Evolutionary conservation across 495 filamentous ascomycete genomes (phyloP).

Genomic region (Usnea hakonensis): DNA sequence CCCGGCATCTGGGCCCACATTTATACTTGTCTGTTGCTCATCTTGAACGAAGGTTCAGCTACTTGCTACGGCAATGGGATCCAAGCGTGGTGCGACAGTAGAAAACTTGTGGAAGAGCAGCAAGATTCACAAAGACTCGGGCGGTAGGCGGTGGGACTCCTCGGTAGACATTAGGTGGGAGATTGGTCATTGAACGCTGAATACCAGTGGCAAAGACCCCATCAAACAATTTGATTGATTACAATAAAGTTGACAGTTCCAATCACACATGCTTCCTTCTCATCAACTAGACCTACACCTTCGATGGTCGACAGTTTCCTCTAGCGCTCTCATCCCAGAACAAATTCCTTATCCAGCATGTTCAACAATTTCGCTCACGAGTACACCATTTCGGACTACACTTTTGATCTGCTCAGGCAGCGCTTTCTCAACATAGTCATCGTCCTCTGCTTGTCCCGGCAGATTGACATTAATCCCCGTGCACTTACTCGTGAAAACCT

Average conservation of each 20-base stretch:
- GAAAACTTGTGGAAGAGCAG: background rate
- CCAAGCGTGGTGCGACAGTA: background rate
- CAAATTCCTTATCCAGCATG: constrained; percentile 57
- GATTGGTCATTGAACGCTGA: background rate
- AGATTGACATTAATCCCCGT: constrained; percentile 78
- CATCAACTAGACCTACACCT: background rate
- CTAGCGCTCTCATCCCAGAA: too few relatives aligned
- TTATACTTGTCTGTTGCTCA: background rate
- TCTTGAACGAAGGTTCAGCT: background rate
- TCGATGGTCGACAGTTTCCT: background rate
- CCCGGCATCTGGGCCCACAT: background rate
- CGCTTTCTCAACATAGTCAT: constrained; percentile 77
- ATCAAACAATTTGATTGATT: background rate
- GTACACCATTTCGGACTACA: constrained; percentile 62
- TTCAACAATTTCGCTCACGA: constrained; percentile 84
- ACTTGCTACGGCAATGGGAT: background rate
- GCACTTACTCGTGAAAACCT: constrained; percentile 84
- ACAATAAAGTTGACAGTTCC: background rate
- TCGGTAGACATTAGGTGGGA: background rate
- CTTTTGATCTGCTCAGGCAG: constrained; percentile 87
- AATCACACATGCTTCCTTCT: background rate
- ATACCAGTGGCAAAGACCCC: background rate
- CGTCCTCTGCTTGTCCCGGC: constrained; percentile 50
- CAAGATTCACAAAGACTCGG: background rate
- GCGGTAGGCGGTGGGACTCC: background rate